Evolutionary conservation across 331 rosid species (phyloP).

Genomic region (Cydonia oblonga): DNA sequence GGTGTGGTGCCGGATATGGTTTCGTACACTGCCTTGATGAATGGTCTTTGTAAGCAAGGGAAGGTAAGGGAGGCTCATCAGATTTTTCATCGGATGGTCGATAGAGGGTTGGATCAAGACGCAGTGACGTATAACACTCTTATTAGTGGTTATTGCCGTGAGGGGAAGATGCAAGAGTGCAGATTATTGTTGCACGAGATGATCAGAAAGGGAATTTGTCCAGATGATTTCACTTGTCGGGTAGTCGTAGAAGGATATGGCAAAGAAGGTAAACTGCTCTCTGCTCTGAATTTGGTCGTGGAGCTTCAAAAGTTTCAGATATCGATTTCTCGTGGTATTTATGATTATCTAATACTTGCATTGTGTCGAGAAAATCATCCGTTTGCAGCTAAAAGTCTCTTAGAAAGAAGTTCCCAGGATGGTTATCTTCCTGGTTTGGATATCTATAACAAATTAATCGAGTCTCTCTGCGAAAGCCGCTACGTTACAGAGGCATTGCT

Average conservation of each 20-base stretch:
- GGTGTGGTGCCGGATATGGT: slow-evolving; percentile 65
- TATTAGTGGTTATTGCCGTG: slow-evolving; percentile 51
- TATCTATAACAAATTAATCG: slow-evolving; percentile 37
- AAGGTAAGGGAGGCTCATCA: slow-evolving; percentile 74
- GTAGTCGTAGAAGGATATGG: slow-evolving; percentile 53
- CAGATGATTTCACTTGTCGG: slow-evolving; percentile 54
- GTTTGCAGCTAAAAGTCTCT: slow-evolving; percentile 64
- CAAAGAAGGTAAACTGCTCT: slow-evolving; percentile 48
- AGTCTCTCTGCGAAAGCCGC: slow-evolving; percentile 41
- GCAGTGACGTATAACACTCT: slow-evolving; percentile 52
- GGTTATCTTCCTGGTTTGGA: slow-evolving; percentile 33
- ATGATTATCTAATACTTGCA: slow-evolving; percentile 40
- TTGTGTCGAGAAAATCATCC: slow-evolving; percentile 62
- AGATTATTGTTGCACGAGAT: slow-evolving; percentile 52
- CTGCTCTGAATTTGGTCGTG: slow-evolving; percentile 61
- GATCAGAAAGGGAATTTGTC: slow-evolving; percentile 46
- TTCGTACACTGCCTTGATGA: slow-evolving; percentile 63
- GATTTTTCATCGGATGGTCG: slow-evolving; percentile 71
- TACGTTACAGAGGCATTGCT: slow-evolving; percentile 41
- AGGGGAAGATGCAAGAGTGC: slow-evolving; percentile 43
- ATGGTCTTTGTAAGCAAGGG: slow-evolving; percentile 64
- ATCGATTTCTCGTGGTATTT: slow-evolving; percentile 29
- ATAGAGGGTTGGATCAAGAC: slow-evolving; percentile 62
- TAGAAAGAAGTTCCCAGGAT: slow-evolving; percentile 38
- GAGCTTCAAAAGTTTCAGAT: slow-evolving; percentile 52